phyloP scores from a whole-genome alignment of 169 alveolate species.

The Perkinsus marinus region DNA sequence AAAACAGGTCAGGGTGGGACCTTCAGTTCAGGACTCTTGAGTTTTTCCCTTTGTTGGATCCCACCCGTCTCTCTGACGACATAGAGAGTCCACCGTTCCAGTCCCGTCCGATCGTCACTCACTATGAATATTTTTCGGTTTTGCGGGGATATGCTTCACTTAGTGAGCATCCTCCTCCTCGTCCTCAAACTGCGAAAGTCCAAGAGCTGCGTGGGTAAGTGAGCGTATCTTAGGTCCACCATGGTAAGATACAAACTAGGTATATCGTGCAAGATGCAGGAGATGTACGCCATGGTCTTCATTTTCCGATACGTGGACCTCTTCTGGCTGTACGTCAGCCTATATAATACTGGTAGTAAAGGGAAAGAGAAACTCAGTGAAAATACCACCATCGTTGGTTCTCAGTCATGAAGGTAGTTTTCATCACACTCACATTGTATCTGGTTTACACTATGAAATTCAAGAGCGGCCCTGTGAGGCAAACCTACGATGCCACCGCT shows the following conservation, averaged over 20 bases:
- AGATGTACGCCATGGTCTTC: conserved; percentile 81
- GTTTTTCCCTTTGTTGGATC: not conserved
- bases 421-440: conserved; percentile 65
- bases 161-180: conserved; percentile 73
- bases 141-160: conserved; percentile 82
- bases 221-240: not conserved
- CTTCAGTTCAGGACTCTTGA: not conserved
- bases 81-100: not conserved
- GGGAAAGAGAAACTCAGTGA: no score
- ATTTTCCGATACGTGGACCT: conserved; percentile 69
- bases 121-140: conserved; percentile 79
- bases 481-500: conserved; percentile 73
- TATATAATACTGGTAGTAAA: conserved; percentile 59
- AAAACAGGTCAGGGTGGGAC: not conserved
- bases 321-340: conserved; percentile 62
- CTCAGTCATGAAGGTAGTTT: conserved; percentile 70
- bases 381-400: no score
- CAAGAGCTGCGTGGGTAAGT: conserved; percentile 68
- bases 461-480: conserved; percentile 40
- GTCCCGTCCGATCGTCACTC: conserved; percentile 1
- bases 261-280: conserved; percentile 87
- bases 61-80: not conserved
- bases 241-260: conserved; percentile 41
- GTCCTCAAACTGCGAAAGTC: conserved; percentile 68
- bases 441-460: conserved; percentile 63